These are phyloP conservation scores for Clarireedia hainanense DNA, from an alignment of 2,329 filamentous ascomycete species.

Conservation along the genomic window DNA sequence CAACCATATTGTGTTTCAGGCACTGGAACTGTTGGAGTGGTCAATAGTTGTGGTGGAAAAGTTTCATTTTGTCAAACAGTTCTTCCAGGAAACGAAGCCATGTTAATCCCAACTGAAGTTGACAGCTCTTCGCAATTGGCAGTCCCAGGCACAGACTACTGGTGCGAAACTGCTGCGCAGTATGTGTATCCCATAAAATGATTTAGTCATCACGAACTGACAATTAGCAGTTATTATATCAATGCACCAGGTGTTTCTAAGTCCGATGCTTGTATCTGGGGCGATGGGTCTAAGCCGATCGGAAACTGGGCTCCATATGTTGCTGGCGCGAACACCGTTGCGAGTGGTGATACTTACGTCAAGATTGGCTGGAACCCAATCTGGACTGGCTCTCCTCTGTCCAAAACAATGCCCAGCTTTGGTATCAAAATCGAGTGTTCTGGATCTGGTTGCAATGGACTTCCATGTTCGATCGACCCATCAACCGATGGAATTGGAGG, in stretches of 20 bases:
- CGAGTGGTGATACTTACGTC: slow-evolving; percentile 58
- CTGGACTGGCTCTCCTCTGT: slow-evolving; percentile 48
- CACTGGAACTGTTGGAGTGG: slow-evolving; percentile 53
- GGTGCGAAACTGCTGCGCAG: slow-evolving; percentile 67
- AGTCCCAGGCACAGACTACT: slow-evolving; percentile 63
- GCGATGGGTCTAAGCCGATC: slow-evolving; percentile 49
- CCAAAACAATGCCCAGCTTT: slow-evolving; percentile 51
- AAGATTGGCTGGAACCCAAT: slow-evolving; percentile 76
- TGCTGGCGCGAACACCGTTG: slow-evolving; percentile 64
- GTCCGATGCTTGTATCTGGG: slow-evolving; percentile 63
- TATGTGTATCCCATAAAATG: slow-evolving; percentile 36
- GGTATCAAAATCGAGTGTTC: slow-evolving; percentile 65
- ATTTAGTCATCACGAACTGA: slow-evolving; percentile 9
- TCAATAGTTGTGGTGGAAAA: slow-evolving; percentile 55
- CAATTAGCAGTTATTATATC: slow-evolving; percentile 57
- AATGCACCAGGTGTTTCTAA: slow-evolving; percentile 61
- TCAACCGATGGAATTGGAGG: slow-evolving; percentile 45
- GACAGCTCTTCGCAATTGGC: slow-evolving; percentile 50
- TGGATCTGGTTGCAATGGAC: slow-evolving; percentile 56
- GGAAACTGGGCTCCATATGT: slow-evolving; percentile 77
- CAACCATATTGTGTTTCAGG: slow-evolving; percentile 64
- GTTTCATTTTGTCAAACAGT: slow-evolving; percentile 76
- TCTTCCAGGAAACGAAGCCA: slow-evolving; percentile 70
- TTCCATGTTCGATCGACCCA: slow-evolving; percentile 68
- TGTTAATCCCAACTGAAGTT: slow-evolving; percentile 73